Percentiles rank a stretch among this genome's conserved stretches.
phyloP scores from a whole-genome alignment of 169 alveolate species.

The Ophryocystis elektroscirrha region DNA sequence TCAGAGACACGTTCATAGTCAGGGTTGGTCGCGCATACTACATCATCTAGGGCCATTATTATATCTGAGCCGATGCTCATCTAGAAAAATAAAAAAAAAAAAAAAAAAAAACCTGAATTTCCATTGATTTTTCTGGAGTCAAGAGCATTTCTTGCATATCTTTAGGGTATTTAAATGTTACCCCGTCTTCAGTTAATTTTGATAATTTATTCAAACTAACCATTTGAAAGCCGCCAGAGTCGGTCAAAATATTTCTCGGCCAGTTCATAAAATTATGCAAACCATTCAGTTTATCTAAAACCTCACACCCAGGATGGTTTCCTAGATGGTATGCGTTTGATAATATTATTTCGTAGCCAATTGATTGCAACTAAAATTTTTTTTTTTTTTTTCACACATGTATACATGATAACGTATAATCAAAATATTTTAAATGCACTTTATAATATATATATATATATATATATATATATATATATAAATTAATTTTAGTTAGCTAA shows the following conservation, averaged over 20 bases:
- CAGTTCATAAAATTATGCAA: conserved; percentile 73
- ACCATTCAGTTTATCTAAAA: conserved; percentile 64
- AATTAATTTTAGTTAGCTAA: no score
- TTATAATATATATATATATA: no score
- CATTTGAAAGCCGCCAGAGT: conserved; percentile 89
- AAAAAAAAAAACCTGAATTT: conserved; percentile 37
- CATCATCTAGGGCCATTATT: conserved; percentile 96
- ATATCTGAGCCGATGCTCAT: conserved; percentile 84
- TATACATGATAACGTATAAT: no score
- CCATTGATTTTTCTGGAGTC: conserved; percentile 83
- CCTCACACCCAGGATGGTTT: conserved; percentile 71
- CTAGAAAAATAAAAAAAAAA: no score
- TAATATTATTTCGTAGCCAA: conserved; percentile 42
- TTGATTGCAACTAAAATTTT: conserved; percentile 20
- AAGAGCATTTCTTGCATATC: conserved; percentile 38
- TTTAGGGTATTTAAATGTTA: conserved; percentile 51
- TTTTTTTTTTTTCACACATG: no score
- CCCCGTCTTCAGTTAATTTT: conserved; percentile 77
- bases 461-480: no score
- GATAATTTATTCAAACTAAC: conserved; percentile 64
- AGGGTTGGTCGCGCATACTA: conserved; percentile 46
- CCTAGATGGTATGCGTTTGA: conserved; percentile 90
- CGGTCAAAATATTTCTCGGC: conserved; percentile 76
- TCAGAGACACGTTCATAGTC: conserved; percentile 43
- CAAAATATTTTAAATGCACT: no score